Evolutionary conservation across 257 asterid species (phyloP).

Genomic region (Gynochthodes officinalis): DNA sequence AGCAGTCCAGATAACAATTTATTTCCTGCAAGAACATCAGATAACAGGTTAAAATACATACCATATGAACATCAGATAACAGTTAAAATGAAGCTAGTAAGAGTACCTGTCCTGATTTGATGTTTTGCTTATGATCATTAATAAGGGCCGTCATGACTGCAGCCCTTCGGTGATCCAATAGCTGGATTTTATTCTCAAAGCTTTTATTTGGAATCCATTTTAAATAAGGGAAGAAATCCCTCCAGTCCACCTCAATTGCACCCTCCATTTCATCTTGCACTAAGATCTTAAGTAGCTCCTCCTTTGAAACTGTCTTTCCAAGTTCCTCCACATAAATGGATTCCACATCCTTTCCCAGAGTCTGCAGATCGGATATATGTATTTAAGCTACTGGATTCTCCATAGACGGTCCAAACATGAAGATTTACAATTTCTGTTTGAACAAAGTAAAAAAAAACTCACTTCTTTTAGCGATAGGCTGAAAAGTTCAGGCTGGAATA

Average conservation of each 20-base stretch:
- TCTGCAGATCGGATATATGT: constrained; percentile 27
- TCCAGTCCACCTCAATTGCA: constrained; percentile 93
- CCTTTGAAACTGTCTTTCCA: constrained; percentile 43
- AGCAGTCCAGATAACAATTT: constrained; percentile 58
- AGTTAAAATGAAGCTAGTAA: constrained; percentile 14
- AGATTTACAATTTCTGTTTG: not conserved
- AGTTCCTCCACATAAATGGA: constrained; percentile 63
- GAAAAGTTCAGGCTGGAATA: constrained; percentile 74
- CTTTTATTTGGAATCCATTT: constrained; percentile 74
- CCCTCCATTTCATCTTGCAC: constrained; percentile 79
- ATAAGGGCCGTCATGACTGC: constrained; percentile 73
- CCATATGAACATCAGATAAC: not conserved
- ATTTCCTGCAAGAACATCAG: constrained; percentile 41
- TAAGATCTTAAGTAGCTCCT: constrained; percentile 52
- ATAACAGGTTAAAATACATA: not conserved
- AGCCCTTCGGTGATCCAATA: constrained; percentile 39
- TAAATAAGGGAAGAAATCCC: constrained; percentile 87
- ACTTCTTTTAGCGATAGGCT: constrained; percentile 70
- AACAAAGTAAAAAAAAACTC: constrained; percentile 10
- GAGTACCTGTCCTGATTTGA: constrained; percentile 63
- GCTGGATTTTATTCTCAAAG: constrained; percentile 49
- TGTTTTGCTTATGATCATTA: constrained; percentile 47
- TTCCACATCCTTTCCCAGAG: constrained; percentile 61
- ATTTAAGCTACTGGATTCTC: not conserved
- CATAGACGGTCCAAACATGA: not conserved